Percentiles rank a stretch among this genome's conserved stretches.
These are phyloP conservation scores for Talaromyces proteolyticus DNA, from an alignment of 495 filamentous ascomycete genomes.

Conservation along the genomic window DNA sequence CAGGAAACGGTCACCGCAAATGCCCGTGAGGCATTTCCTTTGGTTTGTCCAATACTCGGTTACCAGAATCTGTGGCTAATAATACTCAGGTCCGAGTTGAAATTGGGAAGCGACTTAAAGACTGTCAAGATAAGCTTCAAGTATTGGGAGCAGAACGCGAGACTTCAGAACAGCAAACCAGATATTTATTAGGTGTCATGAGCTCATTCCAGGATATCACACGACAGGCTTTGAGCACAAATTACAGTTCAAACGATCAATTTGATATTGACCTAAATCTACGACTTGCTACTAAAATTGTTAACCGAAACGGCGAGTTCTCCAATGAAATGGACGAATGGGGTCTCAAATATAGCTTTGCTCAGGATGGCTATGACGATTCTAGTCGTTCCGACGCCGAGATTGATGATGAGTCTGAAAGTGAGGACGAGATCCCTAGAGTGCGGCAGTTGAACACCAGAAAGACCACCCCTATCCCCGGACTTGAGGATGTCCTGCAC, in stretches of 20 bases:
- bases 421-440: too few relatives aligned
- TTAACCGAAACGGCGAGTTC: constrained; percentile 35
- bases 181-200: constrained; percentile 35
- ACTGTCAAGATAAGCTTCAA: constrained; percentile 22
- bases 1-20: constrained; percentile 30
- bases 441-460: not conserved
- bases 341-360: constrained; percentile 38
- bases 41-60: too few relatives aligned
- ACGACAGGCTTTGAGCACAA: constrained; percentile 28
- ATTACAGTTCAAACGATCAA: constrained; percentile 31
- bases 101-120: constrained; percentile 30
- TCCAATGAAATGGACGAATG: constrained; percentile 23
- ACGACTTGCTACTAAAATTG: constrained; percentile 39
- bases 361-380: not conserved
- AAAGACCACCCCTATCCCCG: not conserved
- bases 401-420: constrained; percentile 1
- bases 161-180: constrained; percentile 33
- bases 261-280: constrained; percentile 30
- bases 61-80: too few relatives aligned
- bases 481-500: constrained; percentile 1
- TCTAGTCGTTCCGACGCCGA: not conserved
- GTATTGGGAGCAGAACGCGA: constrained; percentile 39
- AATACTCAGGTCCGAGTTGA: constrained; percentile 44
- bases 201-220: constrained; percentile 35
- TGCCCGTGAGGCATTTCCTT: too few relatives aligned